phyloP scores from a whole-genome alignment of 306 rosid genomes.

The Mucuna pruriens region DNA sequence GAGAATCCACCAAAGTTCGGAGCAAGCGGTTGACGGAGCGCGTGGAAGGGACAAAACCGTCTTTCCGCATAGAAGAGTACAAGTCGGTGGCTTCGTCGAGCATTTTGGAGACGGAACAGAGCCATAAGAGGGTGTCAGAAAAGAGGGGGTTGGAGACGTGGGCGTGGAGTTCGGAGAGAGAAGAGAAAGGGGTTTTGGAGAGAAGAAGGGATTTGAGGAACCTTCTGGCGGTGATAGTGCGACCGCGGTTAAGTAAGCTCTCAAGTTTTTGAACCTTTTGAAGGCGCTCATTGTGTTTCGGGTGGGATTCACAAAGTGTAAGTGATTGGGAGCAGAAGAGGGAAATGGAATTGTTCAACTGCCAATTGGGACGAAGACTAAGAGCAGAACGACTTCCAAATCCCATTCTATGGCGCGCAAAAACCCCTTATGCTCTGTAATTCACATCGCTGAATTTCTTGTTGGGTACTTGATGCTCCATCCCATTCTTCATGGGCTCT shows the following conservation, averaged over 20 bases:
- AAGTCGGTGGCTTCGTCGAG: slow-evolving; percentile 50
- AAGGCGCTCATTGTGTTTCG: slow-evolving; percentile 41
- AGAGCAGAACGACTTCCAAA: slow-evolving; percentile 40
- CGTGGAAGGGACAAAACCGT: slow-evolving; percentile 53
- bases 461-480: neutral
- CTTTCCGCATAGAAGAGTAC: slow-evolving; percentile 57
- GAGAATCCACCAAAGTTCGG: slow-evolving; percentile 45
- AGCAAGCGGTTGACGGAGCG: slow-evolving; percentile 55
- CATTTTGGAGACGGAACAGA: slow-evolving; percentile 54
- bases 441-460: neutral
- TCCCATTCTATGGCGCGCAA: slow-evolving; percentile 34
- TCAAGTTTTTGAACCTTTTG: slow-evolving; percentile 56
- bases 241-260: slow-evolving; percentile 53
- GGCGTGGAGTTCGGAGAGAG: slow-evolving; percentile 57
- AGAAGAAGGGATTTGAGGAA: slow-evolving; percentile 58
- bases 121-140: slow-evolving; percentile 55
- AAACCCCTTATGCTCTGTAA: neutral
- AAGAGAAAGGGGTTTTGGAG: slow-evolving; percentile 50
- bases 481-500: neutral
- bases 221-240: slow-evolving; percentile 43
- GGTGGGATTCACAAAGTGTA: neutral
- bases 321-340: slow-evolving; percentile 49
- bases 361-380: slow-evolving; percentile 40
- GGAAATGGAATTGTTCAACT: slow-evolving; percentile 4
- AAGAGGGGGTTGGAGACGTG: slow-evolving; percentile 55